These are phyloP conservation scores for Oryza australiensis DNA, from an alignment of 176 grass and related monocot genomes.

Conservation along the genomic window DNA sequence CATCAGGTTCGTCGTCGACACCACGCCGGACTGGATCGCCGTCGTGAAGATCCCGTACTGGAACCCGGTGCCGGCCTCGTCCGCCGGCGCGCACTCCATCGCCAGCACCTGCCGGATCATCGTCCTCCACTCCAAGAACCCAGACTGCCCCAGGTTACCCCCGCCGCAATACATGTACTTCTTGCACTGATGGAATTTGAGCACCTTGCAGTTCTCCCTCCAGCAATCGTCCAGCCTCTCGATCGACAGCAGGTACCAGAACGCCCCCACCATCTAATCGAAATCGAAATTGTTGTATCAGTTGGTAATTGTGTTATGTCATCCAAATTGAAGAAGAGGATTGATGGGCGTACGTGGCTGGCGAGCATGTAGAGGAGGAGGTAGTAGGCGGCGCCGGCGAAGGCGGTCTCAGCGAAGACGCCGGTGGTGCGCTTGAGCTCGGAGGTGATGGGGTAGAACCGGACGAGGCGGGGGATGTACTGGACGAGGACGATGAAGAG, in stretches of 20 bases:
- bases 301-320: not conserved
- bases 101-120: constrained; percentile 44
- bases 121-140: constrained; percentile 58
- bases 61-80: constrained; percentile 44
- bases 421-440: constrained; percentile 77
- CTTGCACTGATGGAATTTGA: constrained; percentile 46
- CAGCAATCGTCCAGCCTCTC: constrained; percentile 77
- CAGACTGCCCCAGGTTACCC: not conserved
- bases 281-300: no score
- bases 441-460: constrained; percentile 62
- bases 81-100: constrained; percentile 50
- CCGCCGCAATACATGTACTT: constrained; percentile 78
- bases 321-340: not conserved
- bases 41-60: constrained; percentile 74
- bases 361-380: constrained; percentile 84
- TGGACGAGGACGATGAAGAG: constrained; percentile 60
- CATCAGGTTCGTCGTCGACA: constrained; percentile 37
- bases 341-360: constrained; percentile 47
- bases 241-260: constrained; percentile 87
- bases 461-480: constrained; percentile 62
- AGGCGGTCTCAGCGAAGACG: constrained; percentile 74
- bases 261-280: constrained; percentile 64
- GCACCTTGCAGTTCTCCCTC: constrained; percentile 44
- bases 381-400: constrained; percentile 74
- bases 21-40: constrained; percentile 60